Percentiles rank a stretch among this genome's conserved stretches.
Evolutionary conservation across 768 basidiomycete genomes (phyloP).

Genomic region (Rhizopogon vesiculosus): DNA sequence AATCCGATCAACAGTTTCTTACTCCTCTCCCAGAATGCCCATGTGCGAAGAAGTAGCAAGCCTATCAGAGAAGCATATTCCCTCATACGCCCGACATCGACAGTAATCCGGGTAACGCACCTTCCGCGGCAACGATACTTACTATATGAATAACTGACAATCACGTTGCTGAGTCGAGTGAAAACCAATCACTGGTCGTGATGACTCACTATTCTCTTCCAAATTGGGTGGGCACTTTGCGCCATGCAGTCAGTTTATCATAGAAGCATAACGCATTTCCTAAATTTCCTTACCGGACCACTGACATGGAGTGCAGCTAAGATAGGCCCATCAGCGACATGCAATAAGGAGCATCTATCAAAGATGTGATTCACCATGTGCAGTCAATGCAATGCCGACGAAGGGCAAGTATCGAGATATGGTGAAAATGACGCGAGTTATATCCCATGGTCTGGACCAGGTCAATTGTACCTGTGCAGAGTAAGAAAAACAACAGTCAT

Average conservation of each 20-base stretch:
- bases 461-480: constrained; percentile 12
- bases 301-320: background rate
- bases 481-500: background rate
- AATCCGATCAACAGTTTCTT: constrained; percentile 11
- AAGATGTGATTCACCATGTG: constrained; percentile 6
- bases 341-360: constrained; percentile 1
- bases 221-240: background rate
- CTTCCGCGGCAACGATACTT: constrained; percentile 5
- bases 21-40: constrained; percentile 14
- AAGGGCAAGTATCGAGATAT: constrained; percentile 19
- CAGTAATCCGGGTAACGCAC: background rate
- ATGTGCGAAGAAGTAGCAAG: constrained; percentile 14
- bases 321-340: background rate
- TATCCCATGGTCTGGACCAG: constrained; percentile 14
- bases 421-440: constrained; percentile 10
- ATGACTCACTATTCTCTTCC: constrained; percentile 9
- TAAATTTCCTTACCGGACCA: background rate
- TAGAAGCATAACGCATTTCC: background rate
- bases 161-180: background rate
- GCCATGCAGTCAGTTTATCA: background rate
- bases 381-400: constrained; percentile 6
- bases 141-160: constrained; percentile 3
- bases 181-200: background rate
- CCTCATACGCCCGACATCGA: background rate
- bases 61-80: constrained; percentile 2